phyloP scores from a whole-genome alignment of 2,329 filamentous ascomycete genomes.

The Erysiphe pulchra region DNA sequence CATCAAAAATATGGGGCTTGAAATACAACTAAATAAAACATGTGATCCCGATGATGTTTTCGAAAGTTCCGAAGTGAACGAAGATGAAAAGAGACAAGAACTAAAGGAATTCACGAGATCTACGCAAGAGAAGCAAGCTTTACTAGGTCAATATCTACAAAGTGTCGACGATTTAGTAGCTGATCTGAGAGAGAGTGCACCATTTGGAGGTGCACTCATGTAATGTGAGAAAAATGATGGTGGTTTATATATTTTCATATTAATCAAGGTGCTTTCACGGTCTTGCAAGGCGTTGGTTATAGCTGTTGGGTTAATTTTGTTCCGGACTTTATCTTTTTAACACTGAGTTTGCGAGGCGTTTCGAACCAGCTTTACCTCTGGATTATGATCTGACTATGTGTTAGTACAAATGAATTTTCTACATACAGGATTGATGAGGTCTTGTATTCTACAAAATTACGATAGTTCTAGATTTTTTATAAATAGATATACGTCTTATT shows the following conservation, averaged over 20 bases:
- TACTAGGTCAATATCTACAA: conserved; percentile 35
- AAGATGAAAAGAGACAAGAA: conserved; percentile 13
- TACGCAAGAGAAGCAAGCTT: conserved; percentile 39
- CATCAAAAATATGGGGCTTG: conserved; percentile 20
- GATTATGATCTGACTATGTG: too few relatives aligned
- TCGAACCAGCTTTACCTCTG: too few relatives aligned
- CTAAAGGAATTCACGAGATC: conserved; percentile 21
- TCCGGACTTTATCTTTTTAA: too few relatives aligned
- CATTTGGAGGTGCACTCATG: conserved; percentile 29
- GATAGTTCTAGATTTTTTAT: too few relatives aligned
- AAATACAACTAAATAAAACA: conserved; percentile 37
- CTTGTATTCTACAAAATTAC: too few relatives aligned
- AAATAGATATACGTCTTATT: too few relatives aligned
- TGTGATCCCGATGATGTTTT: conserved; percentile 40
- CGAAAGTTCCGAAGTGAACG: conserved; percentile 15
- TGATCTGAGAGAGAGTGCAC: conserved; percentile 55
- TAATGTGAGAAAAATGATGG: neutral
- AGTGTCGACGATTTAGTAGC: conserved; percentile 35
- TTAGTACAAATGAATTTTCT: too few relatives aligned
- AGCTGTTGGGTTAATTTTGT: too few relatives aligned
- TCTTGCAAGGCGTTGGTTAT: neutral
- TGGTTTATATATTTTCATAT: conserved; percentile 2
- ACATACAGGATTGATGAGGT: too few relatives aligned
- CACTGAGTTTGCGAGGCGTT: too few relatives aligned
- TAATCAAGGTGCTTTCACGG: neutral